Evolutionary conservation across 352 stramenopile species (phyloP).

Genomic region (Pythium phragmiticola): DNA sequence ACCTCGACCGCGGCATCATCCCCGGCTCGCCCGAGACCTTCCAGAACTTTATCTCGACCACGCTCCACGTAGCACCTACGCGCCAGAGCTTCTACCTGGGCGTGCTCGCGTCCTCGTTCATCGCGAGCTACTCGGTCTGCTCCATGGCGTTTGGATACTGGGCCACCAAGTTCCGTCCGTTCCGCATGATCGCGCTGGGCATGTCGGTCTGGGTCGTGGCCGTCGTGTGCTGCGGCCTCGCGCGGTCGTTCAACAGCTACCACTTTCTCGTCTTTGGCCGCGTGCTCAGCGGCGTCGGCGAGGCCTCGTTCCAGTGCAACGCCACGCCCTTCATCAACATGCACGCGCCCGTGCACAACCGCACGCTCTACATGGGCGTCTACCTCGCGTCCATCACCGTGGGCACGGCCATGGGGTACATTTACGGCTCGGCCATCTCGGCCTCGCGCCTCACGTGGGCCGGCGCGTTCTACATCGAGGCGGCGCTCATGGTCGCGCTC

Average conservation of each 20-base stretch:
- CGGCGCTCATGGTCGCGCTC: constrained; percentile 77
- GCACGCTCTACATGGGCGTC: constrained; percentile 89
- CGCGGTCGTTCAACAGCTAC: constrained; percentile 81
- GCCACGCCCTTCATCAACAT: constrained; percentile 93
- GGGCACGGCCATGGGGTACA: constrained; percentile 89
- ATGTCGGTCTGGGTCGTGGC: constrained; percentile 90
- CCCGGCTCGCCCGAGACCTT: constrained; percentile 91
- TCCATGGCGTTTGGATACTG: constrained; percentile 91
- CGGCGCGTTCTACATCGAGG: constrained; percentile 87
- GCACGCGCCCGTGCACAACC: constrained; percentile 59
- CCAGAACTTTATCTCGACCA: constrained; percentile 88
- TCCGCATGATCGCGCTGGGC: constrained; percentile 88
- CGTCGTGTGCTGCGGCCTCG: constrained; percentile 83
- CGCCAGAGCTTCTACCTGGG: constrained; percentile 83
- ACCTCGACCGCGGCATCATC: constrained; percentile 95
- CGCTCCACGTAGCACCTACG: constrained; percentile 58
- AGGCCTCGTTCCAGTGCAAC: constrained; percentile 93
- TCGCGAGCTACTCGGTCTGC: constrained; percentile 91
- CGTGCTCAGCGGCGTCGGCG: constrained; percentile 86
- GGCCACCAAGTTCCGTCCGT: constrained; percentile 85
- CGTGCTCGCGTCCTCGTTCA: constrained; percentile 92
- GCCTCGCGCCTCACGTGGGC: constrained; percentile 66
- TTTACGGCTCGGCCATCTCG: constrained; percentile 81
- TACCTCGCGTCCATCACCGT: constrained; percentile 93
- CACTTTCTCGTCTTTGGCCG: constrained; percentile 86